These are phyloP conservation scores for Ramaria rubella DNA, from an alignment of 768 basidiomycete species.

Conservation along the genomic window DNA sequence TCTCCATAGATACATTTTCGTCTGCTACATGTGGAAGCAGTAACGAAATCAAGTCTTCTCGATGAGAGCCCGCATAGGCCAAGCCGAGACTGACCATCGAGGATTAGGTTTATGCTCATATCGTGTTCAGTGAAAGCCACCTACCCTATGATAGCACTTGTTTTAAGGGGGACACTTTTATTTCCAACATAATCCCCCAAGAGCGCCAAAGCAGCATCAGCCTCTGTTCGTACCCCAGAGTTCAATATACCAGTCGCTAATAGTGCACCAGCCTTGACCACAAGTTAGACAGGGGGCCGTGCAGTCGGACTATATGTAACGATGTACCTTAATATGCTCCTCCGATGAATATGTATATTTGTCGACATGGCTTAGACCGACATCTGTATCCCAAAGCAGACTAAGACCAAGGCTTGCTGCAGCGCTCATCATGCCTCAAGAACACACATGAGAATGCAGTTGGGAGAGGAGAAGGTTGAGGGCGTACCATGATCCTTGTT, in stretches of 20 bases:
- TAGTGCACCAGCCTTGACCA: conserved; percentile 73
- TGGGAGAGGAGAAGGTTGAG: background rate
- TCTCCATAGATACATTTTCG: conserved; percentile 79
- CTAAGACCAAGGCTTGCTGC: conserved; percentile 90
- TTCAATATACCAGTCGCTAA: conserved; percentile 93
- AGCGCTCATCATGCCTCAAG: conserved; percentile 88
- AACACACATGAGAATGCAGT: background rate
- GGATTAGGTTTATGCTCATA: background rate
- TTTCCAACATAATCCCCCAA: conserved; percentile 87
- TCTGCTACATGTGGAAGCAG: conserved; percentile 82
- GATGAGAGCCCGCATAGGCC: conserved; percentile 90
- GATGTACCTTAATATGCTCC: conserved; percentile 82
- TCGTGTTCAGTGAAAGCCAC: conserved; percentile 7
- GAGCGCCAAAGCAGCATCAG: conserved; percentile 86
- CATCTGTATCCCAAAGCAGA: conserved; percentile 93
- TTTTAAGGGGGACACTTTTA: conserved; percentile 75
- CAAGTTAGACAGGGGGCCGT: background rate
- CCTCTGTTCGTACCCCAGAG: conserved; percentile 82
- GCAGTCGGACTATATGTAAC: background rate
- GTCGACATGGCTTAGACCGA: conserved; percentile 90
- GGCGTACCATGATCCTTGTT: conserved; percentile 91
- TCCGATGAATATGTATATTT: conserved; percentile 96
- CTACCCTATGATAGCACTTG: conserved; percentile 75
- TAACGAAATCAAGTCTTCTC: conserved; percentile 71
- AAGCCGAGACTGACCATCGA: conserved; percentile 62